Base-by-base conservation (phyloP, 768 basidiomycete species). In the Crassisporium funariophilum region DNA sequence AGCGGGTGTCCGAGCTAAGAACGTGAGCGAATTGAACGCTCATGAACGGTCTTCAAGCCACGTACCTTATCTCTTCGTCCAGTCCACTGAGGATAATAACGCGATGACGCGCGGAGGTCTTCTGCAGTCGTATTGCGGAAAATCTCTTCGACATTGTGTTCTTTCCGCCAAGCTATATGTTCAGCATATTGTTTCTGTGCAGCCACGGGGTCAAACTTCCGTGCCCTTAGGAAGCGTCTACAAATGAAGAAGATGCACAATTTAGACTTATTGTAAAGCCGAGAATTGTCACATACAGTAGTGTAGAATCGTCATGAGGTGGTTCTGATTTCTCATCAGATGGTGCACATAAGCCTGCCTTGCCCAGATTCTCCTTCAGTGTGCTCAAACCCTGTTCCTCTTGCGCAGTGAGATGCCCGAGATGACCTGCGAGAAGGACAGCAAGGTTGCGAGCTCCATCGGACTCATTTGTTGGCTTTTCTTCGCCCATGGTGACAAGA, bases 161-260 rank as follows among this genome's bases (percentile, higher is more conserved):
- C 66, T 55, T 72, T 72, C 49, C 88, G 69, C 91, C 91, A 94
- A 4, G 72, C 70, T 56, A 86, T 81, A 0, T 84, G 70, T 12
- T 77, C 76, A 2, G 79, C 64, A 58, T 91, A 91, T 59, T 92
- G 88, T 49, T 79, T 78, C 64, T 80, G 71, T 0, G 90, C 89
- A 49, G 79, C 77, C 15, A 65, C 55, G 12, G 75, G 68, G 49
- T 88, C 77, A 61, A 82, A 92, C 47, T 73, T 73, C 47, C 91
- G 74, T 5, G 91, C 91, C 13, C 89, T 79, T 2, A 93, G 78
- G 60, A 91, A 93, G 8, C 91, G 86, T 20, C 90, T 92, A 62
- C n/a, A n/a, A n/a, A n/a, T n/a, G n/a, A n/a, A n/a, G n/a, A n/a
- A n/a, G n/a, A n/a, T n/a, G n/a, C n/a, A 40, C 20, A 34, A 46